Percentiles rank a stretch among this genome's conserved stretches.
phyloP scores from a whole-genome alignment of 495 filamentous ascomycete species.

The Aspergillus panamensis region DNA sequence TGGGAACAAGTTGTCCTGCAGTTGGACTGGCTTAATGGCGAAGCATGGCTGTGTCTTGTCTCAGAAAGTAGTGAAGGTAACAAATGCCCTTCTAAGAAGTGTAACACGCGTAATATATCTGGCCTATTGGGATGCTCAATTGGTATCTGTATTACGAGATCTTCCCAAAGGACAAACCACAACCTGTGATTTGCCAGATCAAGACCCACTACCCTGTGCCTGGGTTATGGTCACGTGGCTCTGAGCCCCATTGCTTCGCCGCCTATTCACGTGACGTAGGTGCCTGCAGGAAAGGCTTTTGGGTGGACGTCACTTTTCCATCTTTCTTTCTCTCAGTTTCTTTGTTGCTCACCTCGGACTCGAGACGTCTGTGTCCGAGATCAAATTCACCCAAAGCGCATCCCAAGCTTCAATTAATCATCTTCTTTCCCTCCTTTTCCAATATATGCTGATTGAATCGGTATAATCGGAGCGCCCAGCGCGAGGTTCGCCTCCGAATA shows the following conservation, averaged over 20 bases:
- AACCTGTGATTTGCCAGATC: slow-evolving; percentile 33
- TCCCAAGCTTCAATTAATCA: not conserved
- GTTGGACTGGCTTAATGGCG: slow-evolving; percentile 8
- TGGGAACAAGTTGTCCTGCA: slow-evolving; percentile 29
- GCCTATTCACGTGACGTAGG: slow-evolving; percentile 24
- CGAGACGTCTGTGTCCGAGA: not conserved
- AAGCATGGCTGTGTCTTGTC: not conserved
- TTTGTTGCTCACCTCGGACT: not conserved
- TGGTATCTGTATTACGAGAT: slow-evolving; percentile 24
- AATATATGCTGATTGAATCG: slow-evolving; percentile 25
- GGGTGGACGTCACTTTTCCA: slow-evolving; percentile 31
- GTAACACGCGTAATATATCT: slow-evolving; percentile 13
- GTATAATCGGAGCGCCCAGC: slow-evolving; percentile 29
- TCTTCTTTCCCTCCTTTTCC: not conserved
- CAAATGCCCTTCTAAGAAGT: not conserved
- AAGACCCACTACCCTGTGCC: slow-evolving; percentile 8
- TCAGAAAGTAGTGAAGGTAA: not conserved
- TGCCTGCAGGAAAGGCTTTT: slow-evolving; percentile 27
- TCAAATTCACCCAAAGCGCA: not conserved
- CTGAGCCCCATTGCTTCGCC: slow-evolving; percentile 7
- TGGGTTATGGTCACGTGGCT: slow-evolving; percentile 16
- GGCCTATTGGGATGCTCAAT: not conserved
- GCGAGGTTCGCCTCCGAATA: slow-evolving; percentile 21
- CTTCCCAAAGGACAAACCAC: slow-evolving; percentile 37
- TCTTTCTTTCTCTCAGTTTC: slow-evolving; percentile 2